Evolutionary conservation across 176 grass and related monocot species (phyloP), one percentile per base, ranked within the genome.

Genomic region (Zoysia pacifica): DNA sequence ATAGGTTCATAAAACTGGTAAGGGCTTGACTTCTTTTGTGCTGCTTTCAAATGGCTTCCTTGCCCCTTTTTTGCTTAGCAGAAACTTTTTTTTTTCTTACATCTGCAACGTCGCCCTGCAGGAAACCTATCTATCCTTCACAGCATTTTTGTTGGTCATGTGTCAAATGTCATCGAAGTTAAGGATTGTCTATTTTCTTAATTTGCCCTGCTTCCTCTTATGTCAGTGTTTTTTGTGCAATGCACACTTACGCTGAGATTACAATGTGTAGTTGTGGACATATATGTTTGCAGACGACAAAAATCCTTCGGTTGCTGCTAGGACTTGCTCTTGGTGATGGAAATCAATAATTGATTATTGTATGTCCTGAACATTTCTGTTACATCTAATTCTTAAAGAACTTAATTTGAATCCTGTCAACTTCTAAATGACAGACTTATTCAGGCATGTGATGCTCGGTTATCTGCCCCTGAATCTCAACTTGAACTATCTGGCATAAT

Each of bases 291-390:
- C 83, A 99, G 93, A 48, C 67, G 88, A 72, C 16, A 95, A 85
- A 80, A 99, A 99, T 63, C 97, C 97, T 88, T 90, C 97, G 53
- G 97, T 96, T 86, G 93, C 93, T 65, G 97, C 97, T 20, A 70
- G 97, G 90, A 3, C 97, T 99, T 86, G 97, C 97, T 80, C 90
- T 99, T 42, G 97, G 96, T 82, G 96, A 93, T 72, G 96, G 96
- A 76, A 28, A 28, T 28, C 86, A 95, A 19, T 92, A 99, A 81
- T 73, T 99, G 46, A 68, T 82, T 70, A 91, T 99, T 93, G 97
- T 99, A 14, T 20, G 59, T 70, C 45, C 54, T 3, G 69, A 67
- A 11, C 59, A 36, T 62, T 9, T 19, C 82, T 62, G 63, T 72
- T 46, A 46, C 20, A 69, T 15, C 6, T 42, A 36, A 60, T 71